Conservation (phyloP, 805 yeast genomes). For the Nakazawaea populi region DNA sequence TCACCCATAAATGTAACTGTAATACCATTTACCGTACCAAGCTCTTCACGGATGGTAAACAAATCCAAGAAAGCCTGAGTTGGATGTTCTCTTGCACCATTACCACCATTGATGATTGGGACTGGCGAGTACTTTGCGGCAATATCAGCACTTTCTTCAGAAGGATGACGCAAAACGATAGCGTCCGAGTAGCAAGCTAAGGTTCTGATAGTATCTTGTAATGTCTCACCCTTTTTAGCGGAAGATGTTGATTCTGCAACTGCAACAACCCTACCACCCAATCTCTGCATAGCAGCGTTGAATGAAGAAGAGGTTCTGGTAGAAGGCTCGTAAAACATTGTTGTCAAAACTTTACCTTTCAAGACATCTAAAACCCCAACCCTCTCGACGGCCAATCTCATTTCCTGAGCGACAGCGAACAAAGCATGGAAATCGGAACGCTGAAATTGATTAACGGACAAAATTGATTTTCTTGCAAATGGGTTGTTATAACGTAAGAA, state of each 20-base stretch:
- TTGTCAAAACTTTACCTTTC: constrained; percentile 86
- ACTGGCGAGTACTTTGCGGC: constrained; percentile 97
- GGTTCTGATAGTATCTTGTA: constrained; percentile 94
- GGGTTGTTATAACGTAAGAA: constrained; percentile 81
- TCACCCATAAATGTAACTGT: constrained; percentile 99
- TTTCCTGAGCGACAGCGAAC: constrained; percentile 96
- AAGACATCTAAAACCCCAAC: constrained; percentile 89
- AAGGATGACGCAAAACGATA: constrained; percentile 94
- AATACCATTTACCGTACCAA: constrained; percentile 97
- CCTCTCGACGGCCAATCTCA: constrained; percentile 95
- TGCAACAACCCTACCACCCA: constrained; percentile 95
- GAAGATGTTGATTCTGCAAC: constrained; percentile 85
- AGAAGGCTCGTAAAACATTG: constrained; percentile 97
- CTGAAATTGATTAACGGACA: constrained; percentile 82
- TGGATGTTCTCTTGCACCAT: constrained; percentile 97
- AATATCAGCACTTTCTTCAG: constrained; percentile 82
- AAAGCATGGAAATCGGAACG: constrained; percentile 88
- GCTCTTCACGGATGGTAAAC: constrained; percentile 97
- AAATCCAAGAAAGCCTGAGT: constrained; percentile 96
- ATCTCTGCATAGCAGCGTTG: constrained; percentile 99
- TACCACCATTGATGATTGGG: constrained; percentile 97
- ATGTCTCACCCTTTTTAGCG: constrained; percentile 95
- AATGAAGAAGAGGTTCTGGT: constrained; percentile 96
- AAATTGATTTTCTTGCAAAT: constrained; percentile 80
- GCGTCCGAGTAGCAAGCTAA: constrained; percentile 96